Evolutionary conservation across 1,139 yeast species (phyloP).

Genomic region (Hansenula sp.): DNA sequence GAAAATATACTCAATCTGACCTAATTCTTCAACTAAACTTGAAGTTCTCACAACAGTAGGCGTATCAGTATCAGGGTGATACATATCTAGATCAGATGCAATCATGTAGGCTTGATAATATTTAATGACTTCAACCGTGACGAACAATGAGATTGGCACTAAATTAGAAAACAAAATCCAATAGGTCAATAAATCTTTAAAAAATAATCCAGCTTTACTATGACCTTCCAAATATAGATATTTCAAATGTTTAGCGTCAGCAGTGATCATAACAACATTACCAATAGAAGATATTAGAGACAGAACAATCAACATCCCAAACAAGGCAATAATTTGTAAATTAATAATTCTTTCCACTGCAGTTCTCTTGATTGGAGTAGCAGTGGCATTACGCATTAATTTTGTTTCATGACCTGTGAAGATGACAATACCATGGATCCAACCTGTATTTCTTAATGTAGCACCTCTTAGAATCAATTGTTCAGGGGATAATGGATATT

Average conservation of each 20-base stretch:
- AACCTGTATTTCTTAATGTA: conserved; percentile 86
- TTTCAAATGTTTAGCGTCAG: conserved; percentile 46
- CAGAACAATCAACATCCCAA: conserved; percentile 70
- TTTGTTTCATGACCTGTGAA: conserved; percentile 99
- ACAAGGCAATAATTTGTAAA: conserved; percentile 83
- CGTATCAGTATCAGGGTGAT: conserved; percentile 80
- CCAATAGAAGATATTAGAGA: conserved; percentile 84
- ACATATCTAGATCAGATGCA: conserved; percentile 91
- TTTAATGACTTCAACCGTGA: conserved; percentile 92
- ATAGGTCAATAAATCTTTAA: conserved; percentile 82
- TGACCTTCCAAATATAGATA: conserved; percentile 72
- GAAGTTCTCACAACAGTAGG: conserved; percentile 96
- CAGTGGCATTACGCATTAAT: conserved; percentile 97
- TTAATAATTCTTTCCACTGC: conserved; percentile 96
- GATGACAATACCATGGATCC: conserved; percentile 91
- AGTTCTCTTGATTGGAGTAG: conserved; percentile 94
- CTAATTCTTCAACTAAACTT: conserved; percentile 90
- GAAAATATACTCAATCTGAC: conserved; percentile 92
- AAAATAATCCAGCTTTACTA: conserved; percentile 66
- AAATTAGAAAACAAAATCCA: conserved; percentile 95
- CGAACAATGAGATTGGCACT: conserved; percentile 93
- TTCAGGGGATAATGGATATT: conserved; percentile 79
- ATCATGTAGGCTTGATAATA: conserved; percentile 94
- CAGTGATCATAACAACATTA: conserved; percentile 68
- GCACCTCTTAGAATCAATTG: conserved; percentile 94